Conservation (phyloP, 371 early-diverging fungal genomes). For the Nematocida sp. region DNA sequence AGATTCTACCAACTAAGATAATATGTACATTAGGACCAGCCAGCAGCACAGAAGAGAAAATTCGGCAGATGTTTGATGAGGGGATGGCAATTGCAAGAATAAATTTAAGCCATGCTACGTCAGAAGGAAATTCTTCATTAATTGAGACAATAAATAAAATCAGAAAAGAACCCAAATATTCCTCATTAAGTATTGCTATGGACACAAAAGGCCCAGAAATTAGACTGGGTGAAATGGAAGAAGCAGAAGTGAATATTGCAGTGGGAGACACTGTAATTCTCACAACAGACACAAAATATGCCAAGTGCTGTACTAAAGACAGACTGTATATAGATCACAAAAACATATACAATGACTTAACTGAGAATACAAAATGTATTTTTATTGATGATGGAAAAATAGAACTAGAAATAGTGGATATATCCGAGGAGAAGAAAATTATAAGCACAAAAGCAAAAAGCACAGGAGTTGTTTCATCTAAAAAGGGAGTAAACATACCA, state of each 20-base stretch:
- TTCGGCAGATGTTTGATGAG: slow-evolving; percentile 71
- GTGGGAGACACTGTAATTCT: slow-evolving; percentile 70
- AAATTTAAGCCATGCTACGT: slow-evolving; percentile 73
- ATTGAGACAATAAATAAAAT: slow-evolving; percentile 67
- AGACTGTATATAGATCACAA: slow-evolving; percentile 55
- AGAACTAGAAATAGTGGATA: slow-evolving; percentile 70
- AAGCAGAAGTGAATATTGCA: slow-evolving; percentile 34
- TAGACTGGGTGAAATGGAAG: slow-evolving; percentile 59
- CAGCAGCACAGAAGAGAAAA: slow-evolving; percentile 56
- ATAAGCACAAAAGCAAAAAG: slow-evolving; percentile 74
- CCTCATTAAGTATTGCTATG: slow-evolving; percentile 73
- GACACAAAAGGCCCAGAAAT: slow-evolving; percentile 73
- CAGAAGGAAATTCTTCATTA: slow-evolving; percentile 66
- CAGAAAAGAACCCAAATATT: slow-evolving; percentile 74
- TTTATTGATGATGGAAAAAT: slow-evolving; percentile 74
- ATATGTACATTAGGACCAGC: slow-evolving; percentile 68
- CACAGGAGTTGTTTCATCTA: slow-evolving; percentile 75
- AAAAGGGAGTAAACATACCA: slow-evolving; percentile 85
- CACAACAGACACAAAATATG: slow-evolving; percentile 70
- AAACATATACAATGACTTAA: slow-evolving; percentile 80
- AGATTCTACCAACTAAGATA: slow-evolving; percentile 63
- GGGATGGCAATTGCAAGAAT: slow-evolving; percentile 91
- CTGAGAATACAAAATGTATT: slow-evolving; percentile 78
- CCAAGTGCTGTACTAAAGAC: background rate
- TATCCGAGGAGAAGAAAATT: slow-evolving; percentile 67